A percentile compares a stretch with the other conserved stretches of the same genome.
Evolutionary conservation across 2,329 filamentous ascomycete genomes (phyloP).

Genomic region (Colletotrichum gigasporum): DNA sequence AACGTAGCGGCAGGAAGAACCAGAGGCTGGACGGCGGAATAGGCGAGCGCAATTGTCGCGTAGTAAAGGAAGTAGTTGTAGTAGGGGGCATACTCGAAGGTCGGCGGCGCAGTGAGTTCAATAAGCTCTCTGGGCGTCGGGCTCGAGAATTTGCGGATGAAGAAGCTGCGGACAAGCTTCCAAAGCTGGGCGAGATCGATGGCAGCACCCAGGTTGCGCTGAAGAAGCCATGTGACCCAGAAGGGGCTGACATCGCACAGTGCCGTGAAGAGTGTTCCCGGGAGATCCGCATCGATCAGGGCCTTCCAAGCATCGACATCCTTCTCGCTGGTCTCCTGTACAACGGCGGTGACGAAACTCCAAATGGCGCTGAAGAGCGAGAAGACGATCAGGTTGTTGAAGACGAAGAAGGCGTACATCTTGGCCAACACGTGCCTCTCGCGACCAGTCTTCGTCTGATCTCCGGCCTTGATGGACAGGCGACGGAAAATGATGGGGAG

Average conservation of each 20-base stretch:
- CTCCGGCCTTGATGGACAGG: slow-evolving; percentile 83
- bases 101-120: slow-evolving; percentile 88
- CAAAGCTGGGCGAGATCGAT: slow-evolving; percentile 91
- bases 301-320: slow-evolving; percentile 74
- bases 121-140: slow-evolving; percentile 93
- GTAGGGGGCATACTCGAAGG: slow-evolving; percentile 95
- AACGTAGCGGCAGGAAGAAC: slow-evolving; percentile 86
- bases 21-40: slow-evolving; percentile 85
- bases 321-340: slow-evolving; percentile 61
- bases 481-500: slow-evolving; percentile 92
- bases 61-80: slow-evolving; percentile 99
- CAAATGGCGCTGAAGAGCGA: slow-evolving; percentile 89
- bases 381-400: slow-evolving; percentile 96
- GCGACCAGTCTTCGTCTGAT: slow-evolving; percentile 89
- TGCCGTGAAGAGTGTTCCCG: slow-evolving; percentile 72
- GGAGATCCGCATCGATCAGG: slow-evolving; percentile 71
- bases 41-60: slow-evolving; percentile 86
- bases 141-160: slow-evolving; percentile 83
- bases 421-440: slow-evolving; percentile 92
- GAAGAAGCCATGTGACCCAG: slow-evolving; percentile 93
- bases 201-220: slow-evolving; percentile 92
- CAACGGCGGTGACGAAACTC: slow-evolving; percentile 74
- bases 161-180: slow-evolving; percentile 84
- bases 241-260: slow-evolving; percentile 87
- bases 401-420: slow-evolving; percentile 94